Percentiles rank a stretch among this genome's conserved stretches.
Evolutionary conservation across 2,329 filamentous ascomycete genomes (phyloP).

Genomic region (Mycocentrospora acerina): DNA sequence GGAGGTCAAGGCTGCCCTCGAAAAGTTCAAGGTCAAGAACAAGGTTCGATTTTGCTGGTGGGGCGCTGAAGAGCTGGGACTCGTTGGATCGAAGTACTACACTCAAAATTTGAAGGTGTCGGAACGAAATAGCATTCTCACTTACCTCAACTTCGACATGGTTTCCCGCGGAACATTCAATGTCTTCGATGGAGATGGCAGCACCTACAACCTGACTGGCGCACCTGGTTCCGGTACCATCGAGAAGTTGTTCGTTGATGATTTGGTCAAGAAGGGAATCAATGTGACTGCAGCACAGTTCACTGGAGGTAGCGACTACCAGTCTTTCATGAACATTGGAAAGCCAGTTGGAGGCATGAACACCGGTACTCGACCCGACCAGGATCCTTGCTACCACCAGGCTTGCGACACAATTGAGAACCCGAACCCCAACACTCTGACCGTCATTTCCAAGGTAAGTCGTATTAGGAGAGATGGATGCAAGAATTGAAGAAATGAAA

Average conservation of each 20-base stretch:
- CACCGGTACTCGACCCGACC: slow-evolving; percentile 43
- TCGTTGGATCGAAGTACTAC: slow-evolving; percentile 44
- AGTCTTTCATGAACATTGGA: slow-evolving; percentile 43
- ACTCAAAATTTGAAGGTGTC: slow-evolving; percentile 33
- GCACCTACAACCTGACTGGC: slow-evolving; percentile 35
- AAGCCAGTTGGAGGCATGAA: slow-evolving; percentile 45
- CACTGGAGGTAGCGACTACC: slow-evolving; percentile 44
- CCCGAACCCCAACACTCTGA: slow-evolving; percentile 38
- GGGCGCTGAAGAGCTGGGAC: slow-evolving; percentile 42
- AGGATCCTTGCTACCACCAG: slow-evolving; percentile 45
- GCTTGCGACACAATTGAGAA: slow-evolving; percentile 44
- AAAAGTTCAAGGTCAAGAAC: slow-evolving; percentile 43
- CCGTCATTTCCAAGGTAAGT: slow-evolving; percentile 41
- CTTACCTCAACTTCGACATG: slow-evolving; percentile 50
- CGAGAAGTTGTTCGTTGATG: slow-evolving; percentile 41
- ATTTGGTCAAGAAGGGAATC: slow-evolving; percentile 37
- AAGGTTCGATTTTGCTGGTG: slow-evolving; percentile 46
- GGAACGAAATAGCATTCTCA: slow-evolving; percentile 40
- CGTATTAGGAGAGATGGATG: background rate
- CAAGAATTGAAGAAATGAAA: background rate
- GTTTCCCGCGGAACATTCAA: slow-evolving; percentile 42
- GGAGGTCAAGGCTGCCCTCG: slow-evolving; percentile 40
- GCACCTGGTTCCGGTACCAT: slow-evolving; percentile 37
- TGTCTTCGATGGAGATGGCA: slow-evolving; percentile 44
- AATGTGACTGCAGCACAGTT: slow-evolving; percentile 42